Evolutionary conservation across 2,329 filamentous ascomycete genomes (phyloP).

Genomic region (Capronia coronata): DNA sequence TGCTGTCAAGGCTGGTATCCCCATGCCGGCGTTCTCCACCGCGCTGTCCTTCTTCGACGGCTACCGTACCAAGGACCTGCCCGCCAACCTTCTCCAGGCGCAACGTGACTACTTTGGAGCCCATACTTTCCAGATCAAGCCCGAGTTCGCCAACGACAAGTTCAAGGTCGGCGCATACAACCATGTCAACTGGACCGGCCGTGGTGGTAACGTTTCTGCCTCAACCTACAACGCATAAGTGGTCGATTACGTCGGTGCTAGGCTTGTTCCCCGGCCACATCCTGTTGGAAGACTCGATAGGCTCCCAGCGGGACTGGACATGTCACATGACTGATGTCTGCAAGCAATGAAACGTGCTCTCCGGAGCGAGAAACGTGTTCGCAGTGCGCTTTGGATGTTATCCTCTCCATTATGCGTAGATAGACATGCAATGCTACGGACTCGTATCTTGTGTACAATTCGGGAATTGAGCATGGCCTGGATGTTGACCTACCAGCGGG

Average conservation of each 20-base stretch:
- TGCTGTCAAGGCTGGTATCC: constrained; percentile 88
- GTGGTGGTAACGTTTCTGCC: constrained; percentile 93
- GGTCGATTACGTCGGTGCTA: not conserved
- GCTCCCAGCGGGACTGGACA: not conserved
- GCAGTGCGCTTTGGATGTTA: not conserved
- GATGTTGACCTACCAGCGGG: constrained; percentile 3
- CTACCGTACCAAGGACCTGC: constrained; percentile 93
- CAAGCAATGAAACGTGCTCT: not conserved
- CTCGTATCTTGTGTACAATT: constrained; percentile 3
- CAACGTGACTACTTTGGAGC: constrained; percentile 99
- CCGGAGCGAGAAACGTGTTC: not conserved
- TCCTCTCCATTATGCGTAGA: not conserved
- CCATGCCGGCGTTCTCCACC: constrained; percentile 92
- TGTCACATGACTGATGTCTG: not conserved
- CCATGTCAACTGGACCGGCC: constrained; percentile 99
- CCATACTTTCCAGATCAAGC: constrained; percentile 85
- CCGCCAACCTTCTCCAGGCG: constrained; percentile 95
- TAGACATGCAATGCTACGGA: constrained; percentile 4
- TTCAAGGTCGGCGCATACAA: constrained; percentile 82
- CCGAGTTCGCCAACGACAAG: constrained; percentile 66
- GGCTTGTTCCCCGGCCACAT: not conserved
- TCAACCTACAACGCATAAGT: constrained; percentile 93
- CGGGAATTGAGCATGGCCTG: constrained; percentile 9
- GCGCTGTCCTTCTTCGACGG: constrained; percentile 98
- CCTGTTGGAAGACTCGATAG: not conserved